Percentiles rank a stretch among this genome's conserved stretches.
These are phyloP conservation scores for Xylona heveae DNA, from an alignment of 495 filamentous ascomycete genomes.

Conservation along the genomic window DNA sequence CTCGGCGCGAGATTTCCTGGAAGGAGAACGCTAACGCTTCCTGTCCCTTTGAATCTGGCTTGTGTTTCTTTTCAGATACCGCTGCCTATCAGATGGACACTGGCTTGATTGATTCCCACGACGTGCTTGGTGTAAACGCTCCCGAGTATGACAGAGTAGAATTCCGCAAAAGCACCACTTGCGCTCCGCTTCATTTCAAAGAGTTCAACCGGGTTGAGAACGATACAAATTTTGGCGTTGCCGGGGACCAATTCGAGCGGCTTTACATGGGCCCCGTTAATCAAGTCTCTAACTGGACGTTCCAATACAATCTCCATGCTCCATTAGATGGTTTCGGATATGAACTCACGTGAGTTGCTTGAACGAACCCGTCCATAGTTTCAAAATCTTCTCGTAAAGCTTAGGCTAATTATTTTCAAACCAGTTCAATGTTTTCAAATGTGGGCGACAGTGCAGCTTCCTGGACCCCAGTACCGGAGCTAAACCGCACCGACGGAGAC, in stretches of 20 bases:
- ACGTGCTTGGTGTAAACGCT: slow-evolving; percentile 14
- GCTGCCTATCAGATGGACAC: slow-evolving; percentile 14
- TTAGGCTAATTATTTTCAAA: slow-evolving; percentile 1
- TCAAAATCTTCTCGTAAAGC: background rate
- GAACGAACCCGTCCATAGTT: background rate
- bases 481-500: slow-evolving; percentile 1
- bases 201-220: slow-evolving; percentile 1
- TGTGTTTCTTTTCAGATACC: slow-evolving; percentile 8
- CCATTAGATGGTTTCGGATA: slow-evolving; percentile 6
- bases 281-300: slow-evolving; percentile 8
- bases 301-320: slow-evolving; percentile 7
- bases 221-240: background rate
- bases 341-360: slow-evolving; percentile 7
- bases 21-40: slow-evolving; percentile 8
- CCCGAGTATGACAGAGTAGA: slow-evolving; percentile 8
- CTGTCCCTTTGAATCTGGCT: slow-evolving; percentile 13
- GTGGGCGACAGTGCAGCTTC: background rate
- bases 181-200: slow-evolving; percentile 8
- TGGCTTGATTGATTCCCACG: slow-evolving; percentile 15
- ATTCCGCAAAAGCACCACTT: slow-evolving; percentile 14
- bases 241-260: slow-evolving; percentile 2
- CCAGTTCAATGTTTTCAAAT: background rate
- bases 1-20: slow-evolving; percentile 9
- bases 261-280: slow-evolving; percentile 2
- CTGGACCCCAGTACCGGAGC: slow-evolving; percentile 1